A percentile compares a stretch with the other conserved stretches of the same genome.
Conservation (phyloP, 2,329 filamentous ascomycete genomes). For the Colletotrichum sp. region DNA sequence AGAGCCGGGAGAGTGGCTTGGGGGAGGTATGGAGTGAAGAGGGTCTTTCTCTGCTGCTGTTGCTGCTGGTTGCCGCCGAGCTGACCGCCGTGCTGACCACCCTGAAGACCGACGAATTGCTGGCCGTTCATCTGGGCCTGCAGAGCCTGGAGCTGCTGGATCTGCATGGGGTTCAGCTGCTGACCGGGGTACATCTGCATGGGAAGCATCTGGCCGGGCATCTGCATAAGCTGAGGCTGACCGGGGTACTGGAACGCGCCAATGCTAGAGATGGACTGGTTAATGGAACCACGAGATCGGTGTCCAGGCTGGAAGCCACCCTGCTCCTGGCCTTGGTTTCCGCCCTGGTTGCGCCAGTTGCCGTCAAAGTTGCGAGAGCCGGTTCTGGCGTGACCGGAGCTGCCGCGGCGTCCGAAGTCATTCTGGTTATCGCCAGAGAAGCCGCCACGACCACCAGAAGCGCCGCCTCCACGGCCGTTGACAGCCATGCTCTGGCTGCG, state of each 20-base stretch:
- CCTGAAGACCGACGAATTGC: constrained; percentile 69
- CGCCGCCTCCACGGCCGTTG: constrained; percentile 60
- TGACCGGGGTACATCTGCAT: constrained; percentile 85
- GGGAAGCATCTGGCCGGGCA: constrained; percentile 86
- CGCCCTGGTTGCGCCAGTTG: constrained; percentile 89
- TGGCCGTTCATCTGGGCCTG: constrained; percentile 86
- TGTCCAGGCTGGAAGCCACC: constrained; percentile 91
- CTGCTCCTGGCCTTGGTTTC: constrained; percentile 74
- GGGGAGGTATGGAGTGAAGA: constrained; percentile 97
- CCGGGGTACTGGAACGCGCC: constrained; percentile 88
- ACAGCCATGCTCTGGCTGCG: constrained; percentile 93
- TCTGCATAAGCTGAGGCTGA: constrained; percentile 86
- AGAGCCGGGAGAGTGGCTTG: constrained; percentile 93
- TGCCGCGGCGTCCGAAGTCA: constrained; percentile 73
- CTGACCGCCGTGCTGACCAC: constrained; percentile 75
- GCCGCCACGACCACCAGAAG: constrained; percentile 64
- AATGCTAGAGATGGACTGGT: constrained; percentile 77
- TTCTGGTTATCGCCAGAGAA: constrained; percentile 56
- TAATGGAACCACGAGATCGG: constrained; percentile 83
- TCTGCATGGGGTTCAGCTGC: constrained; percentile 84
- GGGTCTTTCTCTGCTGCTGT: constrained; percentile 94
- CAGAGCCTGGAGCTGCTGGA: constrained; percentile 89
- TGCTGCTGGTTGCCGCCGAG: constrained; percentile 72
- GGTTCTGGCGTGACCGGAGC: constrained; percentile 74
- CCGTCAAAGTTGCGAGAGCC: constrained; percentile 95